Base-by-base conservation (phyloP, 108 stramenopile genomes). In the Stephanodiscus minutulus region DNA sequence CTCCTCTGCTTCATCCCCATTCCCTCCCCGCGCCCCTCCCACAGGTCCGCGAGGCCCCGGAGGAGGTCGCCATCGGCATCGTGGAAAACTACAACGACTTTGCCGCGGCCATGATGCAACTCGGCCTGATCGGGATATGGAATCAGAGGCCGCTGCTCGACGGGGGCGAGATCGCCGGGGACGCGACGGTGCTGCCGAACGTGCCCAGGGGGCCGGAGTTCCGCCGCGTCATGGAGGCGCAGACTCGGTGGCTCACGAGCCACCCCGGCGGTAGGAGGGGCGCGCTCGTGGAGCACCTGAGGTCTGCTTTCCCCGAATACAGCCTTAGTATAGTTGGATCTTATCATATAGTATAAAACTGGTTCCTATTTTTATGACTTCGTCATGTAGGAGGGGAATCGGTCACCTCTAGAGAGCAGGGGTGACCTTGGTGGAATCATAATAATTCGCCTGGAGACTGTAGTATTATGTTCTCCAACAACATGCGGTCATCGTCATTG, bases 211-310 rank as follows among this genome's bases (percentile, higher is more conserved):
- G 91, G 18, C 94, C 91, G 21, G 83, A 70, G 10, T 95, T 92
- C 67, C 87, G 91, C 17, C 85, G 87, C 41, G 86, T 95, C n/a
- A 90, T 95, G 89, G 91, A 89, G 11, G 89, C 87, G 37, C 94
- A 95, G 83, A 76, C 75, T 57, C 62, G 66, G 25, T 95, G 91
- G 91, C 89, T 90, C 79, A 86, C 71, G 24, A 74, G 74, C 41
- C 89, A 95, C 57, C 94, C 94, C 3, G 88, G 91, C 43, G 89
- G 84, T 4, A 66, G 76, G 43, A 79, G 52, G 46, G 84, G 83
- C 25, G 66, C 75, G 52, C 68, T 95, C 47, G 79, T 65, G 15
- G 63, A 82, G 52, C 88, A 92, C 68, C 54, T 95, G 55, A 35
- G 37, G 39, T 65, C 59, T 35, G 64, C 54, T 13, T 95, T 95